Base-by-base conservation (phyloP, 345 rosid species). In the Aethionema arabicum region DNA sequence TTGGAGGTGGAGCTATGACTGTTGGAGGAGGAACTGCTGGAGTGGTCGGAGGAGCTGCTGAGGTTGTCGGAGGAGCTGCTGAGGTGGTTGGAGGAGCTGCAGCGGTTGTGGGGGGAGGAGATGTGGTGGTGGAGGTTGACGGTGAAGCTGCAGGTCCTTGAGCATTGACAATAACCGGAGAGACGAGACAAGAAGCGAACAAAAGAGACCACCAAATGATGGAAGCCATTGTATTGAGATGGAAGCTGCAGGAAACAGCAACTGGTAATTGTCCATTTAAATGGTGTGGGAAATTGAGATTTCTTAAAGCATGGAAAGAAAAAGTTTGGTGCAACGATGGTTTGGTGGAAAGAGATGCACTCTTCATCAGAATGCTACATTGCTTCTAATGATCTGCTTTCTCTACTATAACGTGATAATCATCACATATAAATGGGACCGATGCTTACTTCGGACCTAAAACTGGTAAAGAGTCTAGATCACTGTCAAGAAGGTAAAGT, bases 121-220 rank as follows among this genome's bases (percentile, higher is more conserved):
- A 43, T 47, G 64, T 41, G 16, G 62, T 61, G 62, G 86, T 78
- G 43, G 76, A 86, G 33, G 85, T 76, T 47, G 81, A 71, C 4
- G 97, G 97, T 13, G 90, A 80, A 52, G 85, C 76, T 6, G 85
- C 83, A 8, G 95, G 97, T 67, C 80, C 66, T 76, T 90, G 91
- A 55, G 85, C 93, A 77, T 70, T 67, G 54, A 67, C 74, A 55
- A 65, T 66, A 69, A 68, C 67, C 35, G 73, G 56, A 16, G 82
- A 69, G 65, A 72, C 30, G 45, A 83, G 78, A 46, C 48, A 63
- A 64, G 63, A 52, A 53, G 8, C 69, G 16, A 82, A 49, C 56
- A 80, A n/a, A 52, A 72, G 65, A 57, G 56, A 62, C 83, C 78
- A 62, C 83, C 78, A 65, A 52, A 56, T 50, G 40, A 29, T 32